Conservation (phyloP, 225 moss, liverwort and hornwort species). For the Takakia lepidozioides region DNA sequence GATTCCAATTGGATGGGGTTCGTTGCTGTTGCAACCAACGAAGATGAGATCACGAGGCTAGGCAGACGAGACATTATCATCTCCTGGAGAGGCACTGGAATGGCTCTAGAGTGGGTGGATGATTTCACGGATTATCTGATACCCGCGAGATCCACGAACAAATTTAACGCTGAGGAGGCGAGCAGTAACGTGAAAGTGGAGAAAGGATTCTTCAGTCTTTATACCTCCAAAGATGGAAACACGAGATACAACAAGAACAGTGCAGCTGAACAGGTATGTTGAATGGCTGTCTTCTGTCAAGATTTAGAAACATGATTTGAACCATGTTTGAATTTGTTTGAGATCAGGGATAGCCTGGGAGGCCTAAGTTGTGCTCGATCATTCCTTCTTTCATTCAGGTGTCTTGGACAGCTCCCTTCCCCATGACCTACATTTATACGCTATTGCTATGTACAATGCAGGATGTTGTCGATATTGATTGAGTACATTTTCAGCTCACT, state of each 20-base stretch:
- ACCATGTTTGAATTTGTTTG: too few species aligned
- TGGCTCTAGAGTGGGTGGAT: constrained; percentile 54
- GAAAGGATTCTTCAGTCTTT: constrained; percentile 31
- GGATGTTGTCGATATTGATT: too few species aligned
- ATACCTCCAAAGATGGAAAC: constrained; percentile 20
- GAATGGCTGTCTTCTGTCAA: too few species aligned
- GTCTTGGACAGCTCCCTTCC: too few species aligned
- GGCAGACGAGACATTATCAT: constrained; percentile 69
- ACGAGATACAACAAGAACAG: constrained; percentile 35
- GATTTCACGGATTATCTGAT: constrained; percentile 41
- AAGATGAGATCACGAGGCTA: constrained; percentile 31
- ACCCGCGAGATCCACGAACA: constrained; percentile 29
- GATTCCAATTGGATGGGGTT: constrained; percentile 75
- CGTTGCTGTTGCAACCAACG: constrained; percentile 53
- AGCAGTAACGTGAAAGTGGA: constrained; percentile 30
- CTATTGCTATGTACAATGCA: too few species aligned
- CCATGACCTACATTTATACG: too few species aligned
- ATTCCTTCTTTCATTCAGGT: too few species aligned
- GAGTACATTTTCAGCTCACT: too few species aligned
- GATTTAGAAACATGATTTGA: too few species aligned
- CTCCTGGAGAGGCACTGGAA: constrained; percentile 66
- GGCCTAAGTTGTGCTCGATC: too few species aligned
- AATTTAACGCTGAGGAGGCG: neutral
- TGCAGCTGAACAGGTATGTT: constrained; percentile 19
- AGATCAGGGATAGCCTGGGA: too few species aligned